Conservation (phyloP, 2,329 filamentous ascomycete genomes). For the Fonsecaea pugnacius region DNA sequence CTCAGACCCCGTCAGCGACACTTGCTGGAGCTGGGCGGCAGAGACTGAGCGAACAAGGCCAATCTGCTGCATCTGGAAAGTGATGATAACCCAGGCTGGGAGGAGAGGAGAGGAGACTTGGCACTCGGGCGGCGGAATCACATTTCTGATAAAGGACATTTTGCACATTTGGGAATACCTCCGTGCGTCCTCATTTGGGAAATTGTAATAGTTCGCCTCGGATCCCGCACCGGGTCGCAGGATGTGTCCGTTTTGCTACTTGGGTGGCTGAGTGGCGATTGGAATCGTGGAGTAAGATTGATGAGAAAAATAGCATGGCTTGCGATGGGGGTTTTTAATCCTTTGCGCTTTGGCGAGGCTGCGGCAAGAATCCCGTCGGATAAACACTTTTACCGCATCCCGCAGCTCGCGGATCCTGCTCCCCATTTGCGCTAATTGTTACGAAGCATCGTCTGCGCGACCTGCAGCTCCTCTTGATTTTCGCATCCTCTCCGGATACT, state of each 20-base stretch:
- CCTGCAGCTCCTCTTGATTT: not conserved
- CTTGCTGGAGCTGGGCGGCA: too few species aligned
- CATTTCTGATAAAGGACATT: not conserved
- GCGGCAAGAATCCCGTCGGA: not conserved
- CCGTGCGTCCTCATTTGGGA: not conserved
- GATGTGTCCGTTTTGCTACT: not conserved
- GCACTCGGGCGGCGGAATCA: not conserved
- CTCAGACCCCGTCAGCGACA: not conserved
- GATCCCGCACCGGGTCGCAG: not conserved
- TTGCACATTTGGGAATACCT: not conserved
- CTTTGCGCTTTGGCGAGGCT: not conserved
- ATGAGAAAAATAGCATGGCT: not conserved
- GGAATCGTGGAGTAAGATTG: not conserved
- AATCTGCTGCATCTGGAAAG: conserved; percentile 11
- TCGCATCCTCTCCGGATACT: not conserved
- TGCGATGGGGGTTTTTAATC: not conserved
- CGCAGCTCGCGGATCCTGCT: not conserved
- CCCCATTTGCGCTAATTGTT: not conserved
- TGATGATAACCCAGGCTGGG: not conserved
- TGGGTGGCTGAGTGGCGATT: not conserved
- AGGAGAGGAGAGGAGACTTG: not conserved
- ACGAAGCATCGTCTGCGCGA: not conserved
- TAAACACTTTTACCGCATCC: not conserved
- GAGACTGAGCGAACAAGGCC: not conserved
- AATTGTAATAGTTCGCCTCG: not conserved